phyloP scores from a whole-genome alignment of 1,284 basidiomycete species.

The Phaffia rhodozyma region DNA sequence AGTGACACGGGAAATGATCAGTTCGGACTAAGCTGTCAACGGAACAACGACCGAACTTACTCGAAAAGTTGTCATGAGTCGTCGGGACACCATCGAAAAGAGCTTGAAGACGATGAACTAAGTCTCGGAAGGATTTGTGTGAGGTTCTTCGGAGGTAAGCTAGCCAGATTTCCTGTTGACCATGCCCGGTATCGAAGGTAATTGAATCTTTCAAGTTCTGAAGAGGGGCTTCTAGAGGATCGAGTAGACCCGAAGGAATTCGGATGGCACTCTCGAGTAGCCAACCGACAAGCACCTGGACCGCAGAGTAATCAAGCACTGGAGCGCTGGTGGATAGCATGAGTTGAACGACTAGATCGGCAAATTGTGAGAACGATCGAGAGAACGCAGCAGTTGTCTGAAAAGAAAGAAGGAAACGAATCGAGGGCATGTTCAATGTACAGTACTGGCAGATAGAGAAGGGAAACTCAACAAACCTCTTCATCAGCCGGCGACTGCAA shows the following conservation, averaged over 20 bases:
- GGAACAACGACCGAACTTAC: neutral
- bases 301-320: constrained; percentile 37
- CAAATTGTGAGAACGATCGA: constrained; percentile 3
- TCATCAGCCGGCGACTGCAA: neutral
- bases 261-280: constrained; percentile 18
- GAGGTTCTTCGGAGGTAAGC: constrained; percentile 20
- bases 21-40: too few species aligned
- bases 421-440: too few species aligned
- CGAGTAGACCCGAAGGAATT: constrained; percentile 15
- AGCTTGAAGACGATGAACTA: neutral
- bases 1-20: neutral
- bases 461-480: neutral
- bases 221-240: constrained; percentile 20
- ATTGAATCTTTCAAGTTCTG: constrained; percentile 27
- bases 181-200: constrained; percentile 32
- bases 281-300: constrained; percentile 35
- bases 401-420: neutral
- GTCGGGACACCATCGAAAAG: constrained; percentile 6
- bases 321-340: constrained; percentile 27
- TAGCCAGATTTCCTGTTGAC: constrained; percentile 38
- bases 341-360: constrained; percentile 20
- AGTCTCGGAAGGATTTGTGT: constrained; percentile 10
- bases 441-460: neutral
- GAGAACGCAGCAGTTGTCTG: neutral
- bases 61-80: constrained; percentile 2